These are phyloP conservation scores for Cytospora mali DNA, from an alignment of 2,329 filamentous ascomycete genomes.

Conservation along the genomic window DNA sequence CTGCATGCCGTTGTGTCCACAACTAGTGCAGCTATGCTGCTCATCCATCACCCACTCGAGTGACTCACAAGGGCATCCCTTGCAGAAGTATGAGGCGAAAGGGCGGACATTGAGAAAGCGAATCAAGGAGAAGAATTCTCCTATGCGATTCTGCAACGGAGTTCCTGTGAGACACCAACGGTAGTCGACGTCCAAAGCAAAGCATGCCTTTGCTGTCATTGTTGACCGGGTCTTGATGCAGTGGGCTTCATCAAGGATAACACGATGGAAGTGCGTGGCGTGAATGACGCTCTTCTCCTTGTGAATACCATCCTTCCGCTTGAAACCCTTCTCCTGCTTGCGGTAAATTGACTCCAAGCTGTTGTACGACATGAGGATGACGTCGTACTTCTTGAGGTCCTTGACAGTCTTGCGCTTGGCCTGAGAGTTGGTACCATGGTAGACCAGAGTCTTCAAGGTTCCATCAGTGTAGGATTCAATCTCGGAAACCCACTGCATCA, in stretches of 20 bases:
- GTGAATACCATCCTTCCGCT: constrained; percentile 74
- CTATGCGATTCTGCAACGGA: constrained; percentile 94
- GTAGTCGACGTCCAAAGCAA: constrained; percentile 82
- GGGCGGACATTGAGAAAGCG: constrained; percentile 88
- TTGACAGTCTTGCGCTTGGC: constrained; percentile 74
- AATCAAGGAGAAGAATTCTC: constrained; percentile 93
- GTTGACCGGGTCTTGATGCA: constrained; percentile 90
- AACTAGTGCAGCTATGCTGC: constrained; percentile 72
- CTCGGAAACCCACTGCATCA: constrained; percentile 93
- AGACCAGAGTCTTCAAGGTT: constrained; percentile 86
- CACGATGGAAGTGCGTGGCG: constrained; percentile 81
- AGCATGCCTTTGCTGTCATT: constrained; percentile 92
- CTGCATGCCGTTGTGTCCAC: constrained; percentile 56
- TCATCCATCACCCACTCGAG: constrained; percentile 80
- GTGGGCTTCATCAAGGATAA: constrained; percentile 85
- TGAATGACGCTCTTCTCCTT: constrained; percentile 84
- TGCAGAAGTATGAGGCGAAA: constrained; percentile 94
- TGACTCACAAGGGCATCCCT: constrained; percentile 76
- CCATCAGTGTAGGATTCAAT: constrained; percentile 83
- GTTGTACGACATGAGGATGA: constrained; percentile 97
- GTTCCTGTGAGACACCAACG: constrained; percentile 97
- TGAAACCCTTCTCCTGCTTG: constrained; percentile 90
- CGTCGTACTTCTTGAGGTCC: constrained; percentile 80
- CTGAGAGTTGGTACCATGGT: constrained; percentile 84
- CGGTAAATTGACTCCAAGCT: constrained; percentile 88